Evolutionary conservation across 2,329 filamentous ascomycete species (phyloP).

Genomic region (Exophiala dermatitidis): DNA sequence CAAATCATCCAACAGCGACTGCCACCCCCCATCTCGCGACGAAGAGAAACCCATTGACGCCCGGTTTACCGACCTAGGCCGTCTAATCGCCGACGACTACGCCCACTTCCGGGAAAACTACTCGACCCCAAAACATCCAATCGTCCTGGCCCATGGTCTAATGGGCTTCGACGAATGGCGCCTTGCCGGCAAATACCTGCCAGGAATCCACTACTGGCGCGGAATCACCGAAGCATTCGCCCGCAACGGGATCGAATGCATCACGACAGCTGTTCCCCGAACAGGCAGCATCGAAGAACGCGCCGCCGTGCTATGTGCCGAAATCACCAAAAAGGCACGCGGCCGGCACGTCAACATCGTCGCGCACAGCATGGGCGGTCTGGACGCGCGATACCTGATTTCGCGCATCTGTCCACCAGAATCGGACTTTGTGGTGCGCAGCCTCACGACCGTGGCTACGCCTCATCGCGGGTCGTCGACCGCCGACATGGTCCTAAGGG

Average conservation of each 20-base stretch:
- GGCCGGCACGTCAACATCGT: constrained; percentile 59
- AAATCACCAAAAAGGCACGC: constrained; percentile 47
- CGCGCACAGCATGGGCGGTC: constrained; percentile 54
- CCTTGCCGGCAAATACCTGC: constrained; percentile 47
- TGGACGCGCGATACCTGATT: constrained; percentile 60
- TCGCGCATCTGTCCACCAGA: constrained; percentile 46
- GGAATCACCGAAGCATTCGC: constrained; percentile 54
- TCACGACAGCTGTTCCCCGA: constrained; percentile 53
- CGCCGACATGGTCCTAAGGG: constrained; percentile 54
- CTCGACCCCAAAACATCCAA: constrained; percentile 50
- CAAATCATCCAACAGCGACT: neutral
- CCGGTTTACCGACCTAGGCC: constrained; percentile 38
- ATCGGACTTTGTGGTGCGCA: constrained; percentile 66
- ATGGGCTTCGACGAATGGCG: constrained; percentile 59
- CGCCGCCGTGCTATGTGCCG: constrained; percentile 47
- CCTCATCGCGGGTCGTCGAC: constrained; percentile 53
- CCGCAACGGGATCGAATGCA: constrained; percentile 53
- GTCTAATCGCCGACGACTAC: constrained; percentile 54
- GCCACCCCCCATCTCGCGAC: constrained; percentile 1
- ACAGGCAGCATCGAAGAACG: constrained; percentile 54
- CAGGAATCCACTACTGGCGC: constrained; percentile 57
- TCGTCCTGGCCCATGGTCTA: constrained; percentile 59
- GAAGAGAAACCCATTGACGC: constrained; percentile 14
- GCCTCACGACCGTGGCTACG: constrained; percentile 56
- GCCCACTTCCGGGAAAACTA: constrained; percentile 53